These are phyloP conservation scores for Penicillium brevicompactum DNA, from an alignment of 2,329 filamentous ascomycete genomes.

Conservation along the genomic window DNA sequence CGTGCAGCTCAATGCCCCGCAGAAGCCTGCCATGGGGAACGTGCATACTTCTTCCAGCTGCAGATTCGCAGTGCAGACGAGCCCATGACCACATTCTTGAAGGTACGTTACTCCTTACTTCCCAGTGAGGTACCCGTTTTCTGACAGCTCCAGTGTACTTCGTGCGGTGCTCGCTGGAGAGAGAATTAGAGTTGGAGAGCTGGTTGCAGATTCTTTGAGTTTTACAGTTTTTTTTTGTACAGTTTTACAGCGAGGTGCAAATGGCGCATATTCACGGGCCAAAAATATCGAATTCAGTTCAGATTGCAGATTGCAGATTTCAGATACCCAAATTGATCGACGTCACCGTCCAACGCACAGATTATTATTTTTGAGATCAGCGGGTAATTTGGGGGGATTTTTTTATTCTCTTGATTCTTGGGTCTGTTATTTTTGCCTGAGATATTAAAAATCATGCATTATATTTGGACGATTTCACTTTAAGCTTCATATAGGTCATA, in stretches of 20 bases:
- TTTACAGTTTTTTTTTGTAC: conserved; percentile 3
- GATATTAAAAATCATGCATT: not conserved
- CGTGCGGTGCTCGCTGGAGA: conserved; percentile 51
- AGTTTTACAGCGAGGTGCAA: conserved; percentile 9
- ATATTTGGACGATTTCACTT: not conserved
- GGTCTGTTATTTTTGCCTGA: not conserved
- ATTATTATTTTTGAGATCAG: conserved; percentile 1
- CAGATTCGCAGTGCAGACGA: conserved; percentile 98
- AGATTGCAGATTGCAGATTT: not conserved
- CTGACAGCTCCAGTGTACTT: conserved; percentile 44
- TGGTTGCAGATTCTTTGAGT: not conserved
- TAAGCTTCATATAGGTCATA: not conserved
- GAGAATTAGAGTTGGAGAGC: conserved; percentile 41
- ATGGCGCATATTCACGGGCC: conserved; percentile 2
- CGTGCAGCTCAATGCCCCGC: conserved; percentile 74
- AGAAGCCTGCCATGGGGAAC: conserved; percentile 75
- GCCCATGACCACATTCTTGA: conserved; percentile 96
- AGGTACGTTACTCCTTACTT: conserved; percentile 55
- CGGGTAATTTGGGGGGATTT: not conserved
- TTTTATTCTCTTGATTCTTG: not conserved
- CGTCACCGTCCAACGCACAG: conserved; percentile 6
- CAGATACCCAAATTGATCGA: conserved; percentile 17
- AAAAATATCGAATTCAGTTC: not conserved
- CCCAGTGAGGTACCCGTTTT: conserved; percentile 18
- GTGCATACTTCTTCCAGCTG: conserved; percentile 93